Evolutionary conservation across 345 rosid genomes (phyloP), one percentile per base, ranked within the genome.

Genomic region (Draba incana): DNA sequence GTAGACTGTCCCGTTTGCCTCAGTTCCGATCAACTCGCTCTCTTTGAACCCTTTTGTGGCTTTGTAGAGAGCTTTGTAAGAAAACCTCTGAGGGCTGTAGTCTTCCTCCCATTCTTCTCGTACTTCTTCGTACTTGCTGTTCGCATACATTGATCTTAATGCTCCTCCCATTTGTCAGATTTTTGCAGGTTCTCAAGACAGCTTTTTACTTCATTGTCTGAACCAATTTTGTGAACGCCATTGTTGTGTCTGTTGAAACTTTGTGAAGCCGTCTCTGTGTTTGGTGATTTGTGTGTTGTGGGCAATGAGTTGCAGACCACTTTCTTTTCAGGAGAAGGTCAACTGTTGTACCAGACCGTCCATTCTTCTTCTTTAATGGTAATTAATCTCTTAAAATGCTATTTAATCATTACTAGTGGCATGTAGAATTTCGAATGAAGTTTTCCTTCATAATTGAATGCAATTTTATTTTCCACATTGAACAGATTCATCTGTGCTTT

Each of bases 71-170:
- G 82, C 80, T 59, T 86, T 85, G 63, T 77, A 86, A 15, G 82
- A 74, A 49, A 81, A 84, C 51, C 93, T 81, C 9, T 84, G 92
- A 42, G 89, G 84, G 4, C 88, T 77, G 30, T 75, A 85, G 13
- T 82, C 84, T 44, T 58, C 68, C 69, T 85, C 96, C 96, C 89
- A 86, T 35, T 87, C 97, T 70, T 87, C 94, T 5, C 74, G 55
- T 38, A 75, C 80, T 72, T 89, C 92, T 12, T 82, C 84, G 9
- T 73, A 85, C 72, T 83, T 89, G 74, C 38, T 82, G 62, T 23
- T 80, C 68, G 77, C 59, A n/a, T 75, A 37, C 78, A 72, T 46
- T 38, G 75, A 62, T 63, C 72, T 56, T 41, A 78, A 62, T 58
- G 76, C 71, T 59, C 62, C 73, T 48, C 75, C 80, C 86, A 82